phyloP scores from a whole-genome alignment of 2,329 filamentous ascomycete genomes.

The Penicillium polonicum region DNA sequence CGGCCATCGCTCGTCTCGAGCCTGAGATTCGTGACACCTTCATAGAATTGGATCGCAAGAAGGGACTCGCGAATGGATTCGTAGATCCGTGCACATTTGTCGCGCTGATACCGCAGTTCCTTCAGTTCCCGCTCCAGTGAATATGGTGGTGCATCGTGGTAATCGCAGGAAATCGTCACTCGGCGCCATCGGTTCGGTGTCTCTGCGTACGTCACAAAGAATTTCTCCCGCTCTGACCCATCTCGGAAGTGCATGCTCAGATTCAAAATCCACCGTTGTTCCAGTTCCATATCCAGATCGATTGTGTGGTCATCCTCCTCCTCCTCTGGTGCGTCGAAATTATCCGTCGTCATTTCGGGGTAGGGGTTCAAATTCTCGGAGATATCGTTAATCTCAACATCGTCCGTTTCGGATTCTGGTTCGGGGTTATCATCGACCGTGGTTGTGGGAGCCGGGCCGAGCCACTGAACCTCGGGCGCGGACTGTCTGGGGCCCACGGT shows the following conservation, averaged over 20 bases:
- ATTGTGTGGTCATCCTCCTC: constrained; percentile 47
- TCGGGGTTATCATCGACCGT: constrained; percentile 30
- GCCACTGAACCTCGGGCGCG: constrained; percentile 43
- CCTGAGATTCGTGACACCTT: constrained; percentile 93
- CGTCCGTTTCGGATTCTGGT: constrained; percentile 27
- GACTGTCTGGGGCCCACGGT: constrained; percentile 40
- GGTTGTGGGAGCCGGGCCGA: constrained; percentile 31
- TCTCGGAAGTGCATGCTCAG: constrained; percentile 98
- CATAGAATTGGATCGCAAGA: constrained; percentile 91
- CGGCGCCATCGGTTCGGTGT: constrained; percentile 75
- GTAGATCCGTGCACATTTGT: constrained; percentile 91
- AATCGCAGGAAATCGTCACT: constrained; percentile 92
- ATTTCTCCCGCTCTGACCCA: constrained; percentile 89
- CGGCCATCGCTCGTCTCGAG: constrained; percentile 83
- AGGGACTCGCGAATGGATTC: constrained; percentile 91
- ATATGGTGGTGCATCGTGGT: constrained; percentile 72
- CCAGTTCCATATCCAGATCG: constrained; percentile 69
- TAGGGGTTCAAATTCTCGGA: constrained; percentile 30
- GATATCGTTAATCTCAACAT: constrained; percentile 25
- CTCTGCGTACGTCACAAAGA: constrained; percentile 93
- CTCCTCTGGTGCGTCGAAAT: constrained; percentile 1
- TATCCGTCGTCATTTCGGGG: constrained; percentile 15
- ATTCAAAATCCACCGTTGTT: constrained; percentile 91
- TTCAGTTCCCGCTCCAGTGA: constrained; percentile 84
- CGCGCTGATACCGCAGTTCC: constrained; percentile 75